Percentiles rank a stretch among this genome's conserved stretches.
These are phyloP conservation scores for Aspergillus sp. DNA, from an alignment of 2,329 filamentous ascomycete species.

Conservation along the genomic window DNA sequence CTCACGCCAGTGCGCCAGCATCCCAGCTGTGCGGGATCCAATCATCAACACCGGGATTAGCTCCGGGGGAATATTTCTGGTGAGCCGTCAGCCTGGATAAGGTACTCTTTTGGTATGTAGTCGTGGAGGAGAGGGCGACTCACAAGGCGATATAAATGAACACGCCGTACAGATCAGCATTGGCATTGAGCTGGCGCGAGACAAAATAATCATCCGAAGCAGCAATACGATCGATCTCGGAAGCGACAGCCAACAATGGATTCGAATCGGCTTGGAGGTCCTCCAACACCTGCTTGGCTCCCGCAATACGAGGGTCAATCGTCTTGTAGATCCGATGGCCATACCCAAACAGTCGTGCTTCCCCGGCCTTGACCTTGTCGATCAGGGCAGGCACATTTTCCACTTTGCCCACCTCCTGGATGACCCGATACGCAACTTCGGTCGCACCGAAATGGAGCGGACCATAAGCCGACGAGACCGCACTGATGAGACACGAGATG, in stretches of 20 bases:
- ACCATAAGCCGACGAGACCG: slow-evolving; percentile 48
- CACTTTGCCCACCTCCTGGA: slow-evolving; percentile 48
- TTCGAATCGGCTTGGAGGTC: slow-evolving; percentile 20
- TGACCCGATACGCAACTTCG: slow-evolving; percentile 51
- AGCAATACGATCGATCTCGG: slow-evolving; percentile 35
- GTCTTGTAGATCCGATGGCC: slow-evolving; percentile 44
- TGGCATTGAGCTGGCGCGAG: slow-evolving; percentile 30
- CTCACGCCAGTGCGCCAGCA: slow-evolving; percentile 9
- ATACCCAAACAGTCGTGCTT: slow-evolving; percentile 52
- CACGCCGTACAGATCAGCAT: slow-evolving; percentile 36
- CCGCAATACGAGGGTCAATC: slow-evolving; percentile 52
- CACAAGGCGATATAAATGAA: slow-evolving; percentile 35
- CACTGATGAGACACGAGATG: slow-evolving; percentile 45
- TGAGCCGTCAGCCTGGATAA: neutral
- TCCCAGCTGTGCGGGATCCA: slow-evolving; percentile 1
- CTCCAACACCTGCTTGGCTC: slow-evolving; percentile 37
- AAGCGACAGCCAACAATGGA: slow-evolving; percentile 32
- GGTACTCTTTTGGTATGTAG: neutral
- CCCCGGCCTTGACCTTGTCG: slow-evolving; percentile 45
- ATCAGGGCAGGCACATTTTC: slow-evolving; percentile 51
- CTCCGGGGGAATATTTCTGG: slow-evolving; percentile 6
- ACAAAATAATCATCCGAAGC: slow-evolving; percentile 34
- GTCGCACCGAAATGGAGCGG: slow-evolving; percentile 54
- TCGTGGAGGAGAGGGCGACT: slow-evolving; percentile 1
- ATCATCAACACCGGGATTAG: slow-evolving; percentile 4